Evolutionary conservation across 106 monocot species (phyloP).

Genomic region (Cymbidium sinense): DNA sequence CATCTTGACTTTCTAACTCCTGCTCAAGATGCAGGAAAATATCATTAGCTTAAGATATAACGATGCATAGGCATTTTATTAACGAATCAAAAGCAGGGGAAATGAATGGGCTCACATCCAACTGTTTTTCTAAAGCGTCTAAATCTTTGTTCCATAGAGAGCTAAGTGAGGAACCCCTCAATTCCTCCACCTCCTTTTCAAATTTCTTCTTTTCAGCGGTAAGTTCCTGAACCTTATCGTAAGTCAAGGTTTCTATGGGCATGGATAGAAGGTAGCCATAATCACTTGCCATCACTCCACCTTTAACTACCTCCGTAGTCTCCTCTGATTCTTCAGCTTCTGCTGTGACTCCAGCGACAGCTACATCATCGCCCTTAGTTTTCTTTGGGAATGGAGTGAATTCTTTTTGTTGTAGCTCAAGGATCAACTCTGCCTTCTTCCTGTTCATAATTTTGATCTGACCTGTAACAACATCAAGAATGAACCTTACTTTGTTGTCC

Average conservation of each 20-base stretch:
- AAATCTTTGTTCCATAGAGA: conserved; percentile 79
- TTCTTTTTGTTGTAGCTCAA: conserved; percentile 66
- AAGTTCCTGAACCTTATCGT: conserved; percentile 68
- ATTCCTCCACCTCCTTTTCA: conserved; percentile 39
- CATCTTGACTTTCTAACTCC: conserved; percentile 42
- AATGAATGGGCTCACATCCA: conserved; percentile 33
- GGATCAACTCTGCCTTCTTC: conserved; percentile 60
- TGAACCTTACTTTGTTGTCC: conserved; percentile 83
- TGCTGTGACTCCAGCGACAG: conserved; percentile 31
- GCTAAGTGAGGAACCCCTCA: conserved; percentile 39
- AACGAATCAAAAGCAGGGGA: neutral
- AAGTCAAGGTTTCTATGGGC: conserved; percentile 68
- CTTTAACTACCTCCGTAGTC: conserved; percentile 16
- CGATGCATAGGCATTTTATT: neutral
- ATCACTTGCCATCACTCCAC: conserved; percentile 29
- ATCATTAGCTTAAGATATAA: neutral
- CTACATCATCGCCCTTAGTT: conserved; percentile 34
- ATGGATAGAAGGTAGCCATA: conserved; percentile 85
- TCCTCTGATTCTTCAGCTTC: conserved; percentile 41
- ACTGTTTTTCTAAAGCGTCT: conserved; percentile 57
- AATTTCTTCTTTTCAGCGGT: conserved; percentile 41
- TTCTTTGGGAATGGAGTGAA: conserved; percentile 86
- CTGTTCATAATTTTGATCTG: conserved; percentile 67
- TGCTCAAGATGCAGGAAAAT: conserved; percentile 8
- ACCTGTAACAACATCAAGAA: conserved; percentile 61